A percentile compares a stretch with the other conserved stretches of the same genome.
phyloP scores from a whole-genome alignment of 306 rosid genomes.

The cucumber (Cucumis sativus) region DNA sequence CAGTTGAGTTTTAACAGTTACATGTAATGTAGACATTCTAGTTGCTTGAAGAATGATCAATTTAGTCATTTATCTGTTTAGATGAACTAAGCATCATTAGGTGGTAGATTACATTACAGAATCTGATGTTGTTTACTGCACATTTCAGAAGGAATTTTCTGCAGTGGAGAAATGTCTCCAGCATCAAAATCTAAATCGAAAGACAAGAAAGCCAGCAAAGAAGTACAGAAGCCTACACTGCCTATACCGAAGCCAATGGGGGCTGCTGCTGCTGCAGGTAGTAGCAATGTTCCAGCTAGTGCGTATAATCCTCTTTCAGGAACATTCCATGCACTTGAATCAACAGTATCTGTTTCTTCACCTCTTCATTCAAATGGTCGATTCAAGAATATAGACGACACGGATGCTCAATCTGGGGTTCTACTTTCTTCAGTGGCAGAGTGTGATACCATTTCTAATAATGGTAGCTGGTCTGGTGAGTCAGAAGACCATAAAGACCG shows the following conservation, averaged over 20 bases:
- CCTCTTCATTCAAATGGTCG: constrained; percentile 63
- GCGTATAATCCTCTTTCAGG: constrained; percentile 84
- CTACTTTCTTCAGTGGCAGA: constrained; percentile 41
- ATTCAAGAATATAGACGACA: constrained; percentile 79
- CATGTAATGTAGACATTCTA: not conserved
- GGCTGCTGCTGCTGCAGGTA: constrained; percentile 37
- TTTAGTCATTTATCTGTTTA: not conserved
- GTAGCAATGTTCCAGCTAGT: constrained; percentile 59
- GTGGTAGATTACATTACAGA: not conserved
- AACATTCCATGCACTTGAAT: constrained; percentile 76
- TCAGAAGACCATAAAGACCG: constrained; percentile 90
- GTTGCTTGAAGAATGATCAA: not conserved
- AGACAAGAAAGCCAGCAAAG: constrained; percentile 71
- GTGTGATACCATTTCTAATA: constrained; percentile 92
- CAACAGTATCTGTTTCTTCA: constrained; percentile 39
- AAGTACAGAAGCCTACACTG: constrained; percentile 47
- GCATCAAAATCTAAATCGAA: constrained; percentile 78
- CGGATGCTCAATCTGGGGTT: constrained; percentile 73
- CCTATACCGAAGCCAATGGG: constrained; percentile 51
- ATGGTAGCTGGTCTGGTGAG: constrained; percentile 98
- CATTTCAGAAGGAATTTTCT: constrained; percentile 5
- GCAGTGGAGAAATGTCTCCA: constrained; percentile 63
- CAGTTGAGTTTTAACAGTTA: not conserved
- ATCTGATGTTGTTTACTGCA: not conserved
- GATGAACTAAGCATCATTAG: not conserved